Conservation (phyloP, 1,284 basidiomycete genomes). For the Ceratobasidium sp. region DNA sequence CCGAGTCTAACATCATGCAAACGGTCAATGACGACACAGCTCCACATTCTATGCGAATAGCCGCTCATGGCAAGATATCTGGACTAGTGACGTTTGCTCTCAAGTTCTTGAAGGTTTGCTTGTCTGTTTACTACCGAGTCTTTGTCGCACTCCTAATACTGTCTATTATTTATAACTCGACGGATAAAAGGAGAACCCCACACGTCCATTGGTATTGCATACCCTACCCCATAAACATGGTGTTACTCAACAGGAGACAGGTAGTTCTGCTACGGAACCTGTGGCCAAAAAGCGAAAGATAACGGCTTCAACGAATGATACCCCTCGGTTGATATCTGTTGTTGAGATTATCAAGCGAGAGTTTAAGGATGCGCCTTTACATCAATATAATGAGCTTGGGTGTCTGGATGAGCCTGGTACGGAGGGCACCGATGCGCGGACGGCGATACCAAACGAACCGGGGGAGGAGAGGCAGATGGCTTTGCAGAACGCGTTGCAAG, state of each 20-base stretch:
- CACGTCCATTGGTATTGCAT: conserved; percentile 69
- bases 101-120: conserved; percentile 67
- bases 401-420: conserved; percentile 60
- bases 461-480: conserved; percentile 53
- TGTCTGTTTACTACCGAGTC: background rate
- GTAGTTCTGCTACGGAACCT: conserved; percentile 43
- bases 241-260: conserved; percentile 19
- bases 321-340: conserved; percentile 77
- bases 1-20: background rate
- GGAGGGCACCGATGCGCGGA: conserved; percentile 45
- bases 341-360: conserved; percentile 87
- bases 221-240: conserved; percentile 62
- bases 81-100: conserved; percentile 70
- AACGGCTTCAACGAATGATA: conserved; percentile 58
- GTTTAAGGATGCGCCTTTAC: conserved; percentile 66
- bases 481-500: conserved; percentile 52
- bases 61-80: conserved; percentile 71
- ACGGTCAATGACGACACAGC: background rate
- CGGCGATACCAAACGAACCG: conserved; percentile 53
- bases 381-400: conserved; percentile 83
- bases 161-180: conserved; percentile 6
- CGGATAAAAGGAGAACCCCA: conserved; percentile 64
- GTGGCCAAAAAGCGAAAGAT: conserved; percentile 45
- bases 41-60: conserved; percentile 65
- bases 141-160: background rate